Conservation (phyloP, 495 filamentous ascomycete genomes). For the Hyaloscypha variabilis region DNA sequence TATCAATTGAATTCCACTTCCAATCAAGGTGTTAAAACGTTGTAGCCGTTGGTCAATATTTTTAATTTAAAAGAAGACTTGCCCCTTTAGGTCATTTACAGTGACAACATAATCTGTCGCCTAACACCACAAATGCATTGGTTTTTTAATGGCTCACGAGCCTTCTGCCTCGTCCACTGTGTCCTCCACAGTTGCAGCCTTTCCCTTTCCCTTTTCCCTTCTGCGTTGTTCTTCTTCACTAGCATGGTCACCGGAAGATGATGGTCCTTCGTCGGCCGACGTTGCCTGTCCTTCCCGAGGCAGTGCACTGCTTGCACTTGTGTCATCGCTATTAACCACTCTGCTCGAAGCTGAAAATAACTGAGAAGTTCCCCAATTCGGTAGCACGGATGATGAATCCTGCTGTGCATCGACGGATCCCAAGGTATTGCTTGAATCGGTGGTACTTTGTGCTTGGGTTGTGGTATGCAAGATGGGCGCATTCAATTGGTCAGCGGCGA, state of each 20-base stretch:
- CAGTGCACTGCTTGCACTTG: constrained; percentile 8
- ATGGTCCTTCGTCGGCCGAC: background rate
- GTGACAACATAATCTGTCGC: background rate
- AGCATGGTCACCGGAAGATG: background rate
- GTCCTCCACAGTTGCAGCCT: constrained; percentile 31
- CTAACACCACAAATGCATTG: background rate
- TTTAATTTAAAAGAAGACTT: background rate
- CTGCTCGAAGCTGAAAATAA: constrained; percentile 23
- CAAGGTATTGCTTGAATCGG: constrained; percentile 8
- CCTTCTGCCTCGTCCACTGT: constrained; percentile 19
- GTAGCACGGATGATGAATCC: constrained; percentile 19
- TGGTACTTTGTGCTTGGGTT: constrained; percentile 20
- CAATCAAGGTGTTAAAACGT: background rate
- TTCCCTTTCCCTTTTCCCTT: constrained; percentile 26
- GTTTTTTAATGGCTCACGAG: background rate
- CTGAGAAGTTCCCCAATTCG: constrained; percentile 28
- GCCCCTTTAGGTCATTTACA: background rate
- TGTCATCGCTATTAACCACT: constrained; percentile 6
- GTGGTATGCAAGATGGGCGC: constrained; percentile 17
- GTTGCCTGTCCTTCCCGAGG: background rate
- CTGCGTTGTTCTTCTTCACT: constrained; percentile 5
- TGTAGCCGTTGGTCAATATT: background rate
- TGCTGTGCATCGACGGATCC: constrained; percentile 4
- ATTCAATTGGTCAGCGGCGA: constrained; percentile 22
- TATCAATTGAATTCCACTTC: background rate